Evolutionary conservation across 495 filamentous ascomycete species (phyloP).

Genomic region (Xylaria longipes): DNA sequence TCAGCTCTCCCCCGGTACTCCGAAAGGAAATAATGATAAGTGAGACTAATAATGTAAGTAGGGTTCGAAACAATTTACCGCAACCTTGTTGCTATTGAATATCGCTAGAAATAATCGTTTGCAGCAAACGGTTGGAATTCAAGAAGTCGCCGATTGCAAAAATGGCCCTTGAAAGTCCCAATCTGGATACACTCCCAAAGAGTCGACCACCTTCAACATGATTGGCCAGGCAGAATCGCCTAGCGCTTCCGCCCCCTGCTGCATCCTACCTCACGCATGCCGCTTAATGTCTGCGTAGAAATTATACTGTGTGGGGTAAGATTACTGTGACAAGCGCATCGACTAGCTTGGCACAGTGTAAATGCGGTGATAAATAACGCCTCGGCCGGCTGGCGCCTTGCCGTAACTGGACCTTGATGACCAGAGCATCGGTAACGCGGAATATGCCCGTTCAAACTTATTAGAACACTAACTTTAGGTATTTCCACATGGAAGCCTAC

Average conservation of each 20-base stretch:
- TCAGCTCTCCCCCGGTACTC: not conserved
- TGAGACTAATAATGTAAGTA: not conserved
- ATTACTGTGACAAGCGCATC: slow-evolving; percentile 27
- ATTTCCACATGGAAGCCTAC: not conserved
- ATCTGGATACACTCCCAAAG: slow-evolving; percentile 33
- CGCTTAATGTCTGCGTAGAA: not conserved
- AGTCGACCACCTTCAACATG: slow-evolving; percentile 19
- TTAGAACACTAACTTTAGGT: not conserved
- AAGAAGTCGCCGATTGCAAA: not conserved
- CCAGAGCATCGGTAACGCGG: slow-evolving; percentile 1
- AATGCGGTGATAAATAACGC: slow-evolving; percentile 12
- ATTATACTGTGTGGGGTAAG: slow-evolving; percentile 23
- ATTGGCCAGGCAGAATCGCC: slow-evolving; percentile 18
- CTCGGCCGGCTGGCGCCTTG: slow-evolving; percentile 5
- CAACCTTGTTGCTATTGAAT: not conserved
- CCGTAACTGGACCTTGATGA: not conserved
- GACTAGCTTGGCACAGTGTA: slow-evolving; percentile 4
- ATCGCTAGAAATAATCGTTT: not conserved
- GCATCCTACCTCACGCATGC: not conserved
- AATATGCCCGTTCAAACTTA: slow-evolving; percentile 1
- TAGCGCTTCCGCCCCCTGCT: slow-evolving; percentile 24
- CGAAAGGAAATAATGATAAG: not conserved
- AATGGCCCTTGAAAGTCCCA: slow-evolving; percentile 27
- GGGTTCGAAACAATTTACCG: not conserved
- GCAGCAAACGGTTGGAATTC: slow-evolving; percentile 1